Evolutionary conservation across 139 green algal species (phyloP).

Genomic region (Coelastrella sp.): DNA sequence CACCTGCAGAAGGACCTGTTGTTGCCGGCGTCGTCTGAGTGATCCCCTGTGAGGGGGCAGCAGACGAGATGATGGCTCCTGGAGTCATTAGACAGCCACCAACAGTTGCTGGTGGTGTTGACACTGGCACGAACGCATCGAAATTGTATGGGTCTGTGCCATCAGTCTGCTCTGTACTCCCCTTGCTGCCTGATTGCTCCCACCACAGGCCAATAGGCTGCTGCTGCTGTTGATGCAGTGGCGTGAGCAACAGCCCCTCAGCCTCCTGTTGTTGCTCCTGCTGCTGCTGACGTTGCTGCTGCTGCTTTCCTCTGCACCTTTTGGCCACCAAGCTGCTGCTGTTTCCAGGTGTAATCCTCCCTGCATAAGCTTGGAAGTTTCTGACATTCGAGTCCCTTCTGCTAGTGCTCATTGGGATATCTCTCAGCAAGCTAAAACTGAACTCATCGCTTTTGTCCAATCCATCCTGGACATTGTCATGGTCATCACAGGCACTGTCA

Average conservation of each 20-base stretch:
- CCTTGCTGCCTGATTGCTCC: neutral
- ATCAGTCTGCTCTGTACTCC: neutral
- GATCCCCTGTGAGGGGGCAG: neutral
- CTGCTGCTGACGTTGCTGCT: constrained; percentile 8
- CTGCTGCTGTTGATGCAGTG: neutral
- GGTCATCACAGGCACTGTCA: too few species aligned
- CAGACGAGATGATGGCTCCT: neutral
- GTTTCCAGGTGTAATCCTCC: constrained; percentile 18
- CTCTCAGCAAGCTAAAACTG: neutral
- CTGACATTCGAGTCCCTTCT: neutral
- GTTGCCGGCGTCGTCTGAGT: too few species aligned
- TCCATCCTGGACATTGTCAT: too few species aligned
- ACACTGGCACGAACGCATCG: neutral
- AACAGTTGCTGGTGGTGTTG: neutral
- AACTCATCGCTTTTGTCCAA: too few species aligned
- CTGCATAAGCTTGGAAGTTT: neutral
- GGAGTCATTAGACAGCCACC: neutral
- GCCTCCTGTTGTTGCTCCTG: neutral
- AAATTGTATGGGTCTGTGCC: constrained; percentile 21
- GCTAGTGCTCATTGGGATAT: neutral
- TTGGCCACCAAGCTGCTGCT: constrained; percentile 33
- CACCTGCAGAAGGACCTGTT: neutral
- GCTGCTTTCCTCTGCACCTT: neutral
- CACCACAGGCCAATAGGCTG: neutral
- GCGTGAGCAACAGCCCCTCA: neutral